Conservation (phyloP, 805 yeast genomes). For the Zygotorulaspora chibaensis region DNA sequence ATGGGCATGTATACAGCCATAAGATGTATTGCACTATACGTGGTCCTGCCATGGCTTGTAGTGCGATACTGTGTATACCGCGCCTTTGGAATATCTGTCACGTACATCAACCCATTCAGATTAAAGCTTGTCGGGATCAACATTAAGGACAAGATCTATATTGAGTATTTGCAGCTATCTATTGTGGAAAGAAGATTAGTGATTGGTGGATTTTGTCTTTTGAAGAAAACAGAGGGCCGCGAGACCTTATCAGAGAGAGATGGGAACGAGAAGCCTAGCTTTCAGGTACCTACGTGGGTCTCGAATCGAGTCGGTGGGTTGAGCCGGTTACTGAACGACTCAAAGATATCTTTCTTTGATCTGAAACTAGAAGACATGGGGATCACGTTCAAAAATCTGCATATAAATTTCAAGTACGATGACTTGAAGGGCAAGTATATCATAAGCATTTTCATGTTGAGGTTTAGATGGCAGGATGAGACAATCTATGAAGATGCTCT, state of each 20-base stretch:
- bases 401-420: neutral
- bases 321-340: neutral
- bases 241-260: neutral
- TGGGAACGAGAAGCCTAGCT: neutral
- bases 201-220: constrained; percentile 2
- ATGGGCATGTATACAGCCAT: neutral
- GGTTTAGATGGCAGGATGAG: constrained; percentile 1
- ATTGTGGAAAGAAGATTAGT: constrained; percentile 18
- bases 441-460: constrained; percentile 1
- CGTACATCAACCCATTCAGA: constrained; percentile 23
- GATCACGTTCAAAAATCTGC: constrained; percentile 1
- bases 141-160: constrained; percentile 10
- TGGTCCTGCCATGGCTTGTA: constrained; percentile 5
- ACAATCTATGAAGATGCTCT: constrained; percentile 11
- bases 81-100: constrained; percentile 16
- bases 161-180: constrained; percentile 20
- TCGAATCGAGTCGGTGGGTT: neutral
- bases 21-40: constrained; percentile 3
- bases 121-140: constrained; percentile 13
- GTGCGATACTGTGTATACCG: constrained; percentile 3
- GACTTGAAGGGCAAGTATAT: neutral
- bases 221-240: neutral
- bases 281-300: neutral
- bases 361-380: neutral
- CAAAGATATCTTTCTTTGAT: neutral